Percentiles rank a stretch among this genome's conserved stretches.
Evolutionary conservation across 164 flowering plant genomes (phyloP).

Genomic region (Brasenia schreberi): DNA sequence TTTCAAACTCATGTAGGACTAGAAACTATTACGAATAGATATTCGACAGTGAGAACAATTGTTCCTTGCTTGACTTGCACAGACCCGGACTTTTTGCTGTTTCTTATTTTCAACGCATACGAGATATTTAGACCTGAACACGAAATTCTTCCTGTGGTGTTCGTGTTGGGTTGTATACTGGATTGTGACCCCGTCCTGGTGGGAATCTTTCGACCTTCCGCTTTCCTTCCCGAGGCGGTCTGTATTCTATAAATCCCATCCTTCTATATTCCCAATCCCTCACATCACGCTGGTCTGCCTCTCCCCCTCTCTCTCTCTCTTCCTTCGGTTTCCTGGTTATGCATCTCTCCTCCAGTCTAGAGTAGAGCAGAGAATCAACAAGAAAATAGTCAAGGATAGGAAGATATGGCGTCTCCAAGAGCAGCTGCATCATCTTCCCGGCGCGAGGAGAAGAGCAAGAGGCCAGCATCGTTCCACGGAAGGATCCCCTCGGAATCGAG

Average conservation of each 20-base stretch:
- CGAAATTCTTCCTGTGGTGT: too few species aligned
- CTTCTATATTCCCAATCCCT: conserved; percentile 38
- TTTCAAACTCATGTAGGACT: too few species aligned
- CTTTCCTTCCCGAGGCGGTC: neutral
- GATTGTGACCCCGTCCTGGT: too few species aligned
- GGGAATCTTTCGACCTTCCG: too few species aligned
- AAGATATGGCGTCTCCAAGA: conserved; percentile 9
- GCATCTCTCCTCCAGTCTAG: too few species aligned
- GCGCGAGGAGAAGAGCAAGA: conserved; percentile 25
- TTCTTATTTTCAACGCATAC: too few species aligned
- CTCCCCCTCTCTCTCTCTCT: neutral
- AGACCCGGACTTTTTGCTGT: too few species aligned
- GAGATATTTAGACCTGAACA: too few species aligned
- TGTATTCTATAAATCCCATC: conserved; percentile 16
- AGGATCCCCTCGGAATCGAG: conserved; percentile 4
- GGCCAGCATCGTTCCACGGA: conserved; percentile 58
- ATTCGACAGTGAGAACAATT: too few species aligned
- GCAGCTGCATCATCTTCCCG: conserved; percentile 1
- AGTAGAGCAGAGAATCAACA: neutral
- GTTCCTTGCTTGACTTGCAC: too few species aligned
- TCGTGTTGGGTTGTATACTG: too few species aligned
- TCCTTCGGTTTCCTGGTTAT: neutral
- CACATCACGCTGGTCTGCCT: neutral
- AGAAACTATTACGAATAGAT: too few species aligned
- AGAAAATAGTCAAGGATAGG: neutral